Percentiles rank a stretch among this genome's conserved stretches.
phyloP scores from a whole-genome alignment of 2,329 filamentous ascomycete genomes.

The Diplodia sapinea region DNA sequence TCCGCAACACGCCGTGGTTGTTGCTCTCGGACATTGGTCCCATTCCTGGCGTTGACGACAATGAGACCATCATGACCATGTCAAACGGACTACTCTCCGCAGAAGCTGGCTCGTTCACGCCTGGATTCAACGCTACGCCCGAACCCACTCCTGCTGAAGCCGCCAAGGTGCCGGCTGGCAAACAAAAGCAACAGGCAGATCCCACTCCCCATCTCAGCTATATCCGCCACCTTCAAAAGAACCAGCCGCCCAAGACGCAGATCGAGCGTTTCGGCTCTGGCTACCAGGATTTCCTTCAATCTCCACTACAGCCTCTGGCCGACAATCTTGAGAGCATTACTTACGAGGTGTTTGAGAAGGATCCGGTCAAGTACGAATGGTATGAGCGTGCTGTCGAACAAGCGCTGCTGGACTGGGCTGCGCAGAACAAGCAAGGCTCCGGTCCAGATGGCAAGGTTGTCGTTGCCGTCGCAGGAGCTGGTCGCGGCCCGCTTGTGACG shows the following conservation, averaged over 20 bases:
- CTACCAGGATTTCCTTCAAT: constrained; percentile 94
- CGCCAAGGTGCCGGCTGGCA: constrained; percentile 48
- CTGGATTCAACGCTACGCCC: constrained; percentile 38
- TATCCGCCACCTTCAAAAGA: constrained; percentile 80
- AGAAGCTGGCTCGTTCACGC: constrained; percentile 48
- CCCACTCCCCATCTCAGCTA: constrained; percentile 76
- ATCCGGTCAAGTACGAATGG: constrained; percentile 96
- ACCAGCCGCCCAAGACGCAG: constrained; percentile 70
- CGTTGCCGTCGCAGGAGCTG: constrained; percentile 90
- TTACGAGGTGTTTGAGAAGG: constrained; percentile 98
- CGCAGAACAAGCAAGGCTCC: constrained; percentile 74
- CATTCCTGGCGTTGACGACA: constrained; percentile 56
- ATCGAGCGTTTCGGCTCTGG: constrained; percentile 72
- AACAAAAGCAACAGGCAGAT: constrained; percentile 58
- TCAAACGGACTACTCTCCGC: constrained; percentile 48
- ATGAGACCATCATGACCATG: constrained; percentile 46
- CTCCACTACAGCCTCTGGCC: constrained; percentile 89
- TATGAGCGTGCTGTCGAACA: constrained; percentile 85
- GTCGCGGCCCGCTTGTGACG: constrained; percentile 88
- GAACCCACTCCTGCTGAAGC: constrained; percentile 74
- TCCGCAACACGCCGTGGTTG: constrained; percentile 65
- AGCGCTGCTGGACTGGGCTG: constrained; percentile 80
- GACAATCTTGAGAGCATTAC: constrained; percentile 97
- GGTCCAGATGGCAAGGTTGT: constrained; percentile 74
- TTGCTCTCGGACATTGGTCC: constrained; percentile 64